A percentile compares a stretch with the other conserved stretches of the same genome.
These are phyloP conservation scores for Wallacemonas collosoma DNA, from an alignment of 208 protist species.

Conservation along the genomic window DNA sequence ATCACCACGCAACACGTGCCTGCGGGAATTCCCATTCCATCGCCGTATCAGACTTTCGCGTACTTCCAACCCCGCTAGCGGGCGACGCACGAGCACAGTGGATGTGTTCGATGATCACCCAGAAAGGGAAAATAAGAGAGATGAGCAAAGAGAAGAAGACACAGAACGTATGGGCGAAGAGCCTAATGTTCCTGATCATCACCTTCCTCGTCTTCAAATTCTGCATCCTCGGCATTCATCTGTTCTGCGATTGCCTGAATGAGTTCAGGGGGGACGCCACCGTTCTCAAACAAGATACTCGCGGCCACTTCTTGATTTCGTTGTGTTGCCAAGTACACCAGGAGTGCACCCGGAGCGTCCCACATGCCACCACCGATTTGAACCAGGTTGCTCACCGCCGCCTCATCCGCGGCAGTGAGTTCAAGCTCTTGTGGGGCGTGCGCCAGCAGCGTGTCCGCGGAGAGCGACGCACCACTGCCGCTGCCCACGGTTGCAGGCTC, in stretches of 20 bases:
- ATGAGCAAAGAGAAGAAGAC: too few species aligned
- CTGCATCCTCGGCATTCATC: constrained; percentile 24
- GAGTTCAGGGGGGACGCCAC: constrained; percentile 56
- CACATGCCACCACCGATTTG: constrained; percentile 80
- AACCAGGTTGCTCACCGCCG: constrained; percentile 65
- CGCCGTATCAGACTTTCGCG: too few species aligned
- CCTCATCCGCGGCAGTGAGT: constrained; percentile 50
- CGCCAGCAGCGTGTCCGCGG: neutral
- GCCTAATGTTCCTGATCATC: neutral
- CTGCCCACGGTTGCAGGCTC: constrained; percentile 11
- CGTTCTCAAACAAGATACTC: constrained; percentile 76
- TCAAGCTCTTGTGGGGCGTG: constrained; percentile 20
- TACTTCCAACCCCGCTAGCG: too few species aligned
- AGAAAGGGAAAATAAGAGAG: too few species aligned
- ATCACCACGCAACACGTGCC: too few species aligned
- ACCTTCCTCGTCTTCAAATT: constrained; percentile 22
- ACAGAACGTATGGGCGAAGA: neutral
- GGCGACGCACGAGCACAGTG: too few species aligned
- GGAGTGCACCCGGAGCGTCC: constrained; percentile 63
- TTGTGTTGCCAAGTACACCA: constrained; percentile 73
- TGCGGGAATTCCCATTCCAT: too few species aligned
- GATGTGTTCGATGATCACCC: too few species aligned
- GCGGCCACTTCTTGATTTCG: constrained; percentile 80
- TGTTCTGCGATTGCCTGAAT: constrained; percentile 35
- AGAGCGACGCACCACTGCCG: constrained; percentile 18